A percentile compares a stretch with the other conserved stretches of the same genome.
Evolutionary conservation across 129 eudicot species (phyloP).

Genomic region (Escallonia rubra): DNA sequence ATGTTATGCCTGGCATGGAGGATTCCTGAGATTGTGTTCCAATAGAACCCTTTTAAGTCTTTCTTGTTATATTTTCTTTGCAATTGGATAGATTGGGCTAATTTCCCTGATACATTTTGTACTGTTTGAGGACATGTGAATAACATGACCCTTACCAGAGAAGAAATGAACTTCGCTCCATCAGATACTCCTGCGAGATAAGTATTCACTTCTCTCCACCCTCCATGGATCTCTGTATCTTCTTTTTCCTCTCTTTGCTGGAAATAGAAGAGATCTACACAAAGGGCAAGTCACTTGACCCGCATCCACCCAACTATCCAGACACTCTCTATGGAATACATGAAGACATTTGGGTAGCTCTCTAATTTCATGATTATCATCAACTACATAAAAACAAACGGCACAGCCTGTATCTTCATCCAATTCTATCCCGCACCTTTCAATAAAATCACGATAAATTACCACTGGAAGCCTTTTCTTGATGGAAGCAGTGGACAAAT

Average conservation of each 20-base stretch:
- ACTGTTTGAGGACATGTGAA: no score
- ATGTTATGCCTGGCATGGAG: no score
- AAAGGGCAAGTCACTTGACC: conserved; percentile 33
- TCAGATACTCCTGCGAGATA: no score
- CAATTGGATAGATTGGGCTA: no score
- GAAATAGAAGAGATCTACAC: conserved; percentile 32
- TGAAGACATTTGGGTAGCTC: conserved; percentile 32
- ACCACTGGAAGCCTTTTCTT: background rate
- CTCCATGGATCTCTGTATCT: no score
- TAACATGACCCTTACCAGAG: no score
- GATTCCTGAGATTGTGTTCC: no score
- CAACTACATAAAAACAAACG: conserved; percentile 23
- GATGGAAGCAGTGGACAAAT: background rate
- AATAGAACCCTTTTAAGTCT: no score
- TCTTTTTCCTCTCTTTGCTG: conserved; percentile 8
- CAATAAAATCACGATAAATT: background rate
- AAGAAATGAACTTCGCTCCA: no score
- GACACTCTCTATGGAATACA: conserved; percentile 34
- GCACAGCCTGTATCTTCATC: conserved; percentile 9
- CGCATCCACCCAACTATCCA: conserved; percentile 37
- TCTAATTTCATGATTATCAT: conserved; percentile 14
- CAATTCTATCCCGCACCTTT: background rate
- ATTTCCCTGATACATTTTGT: no score
- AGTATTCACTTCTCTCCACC: no score
- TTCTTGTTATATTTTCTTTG: no score